These are phyloP conservation scores for Erythrophleum fordii DNA, from an alignment of 306 rosid species.

Conservation along the genomic window DNA sequence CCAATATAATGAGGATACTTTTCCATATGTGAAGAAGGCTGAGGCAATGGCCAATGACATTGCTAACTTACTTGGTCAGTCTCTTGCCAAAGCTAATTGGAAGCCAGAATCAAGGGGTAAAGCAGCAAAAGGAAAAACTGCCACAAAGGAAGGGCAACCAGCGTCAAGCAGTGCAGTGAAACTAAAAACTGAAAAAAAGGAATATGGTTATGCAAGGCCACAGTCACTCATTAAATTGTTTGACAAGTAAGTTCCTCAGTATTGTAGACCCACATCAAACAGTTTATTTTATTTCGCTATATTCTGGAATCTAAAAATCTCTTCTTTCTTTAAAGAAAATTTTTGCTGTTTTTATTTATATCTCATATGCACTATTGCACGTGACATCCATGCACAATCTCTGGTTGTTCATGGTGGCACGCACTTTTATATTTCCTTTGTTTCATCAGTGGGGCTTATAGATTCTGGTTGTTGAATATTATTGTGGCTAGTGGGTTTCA, in stretches of 20 bases:
- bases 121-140: constrained; percentile 52
- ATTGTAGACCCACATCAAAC: constrained; percentile 16
- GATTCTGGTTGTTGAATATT: not conserved
- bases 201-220: constrained; percentile 55
- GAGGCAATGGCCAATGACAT: constrained; percentile 78
- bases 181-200: constrained; percentile 49
- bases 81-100: constrained; percentile 82
- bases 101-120: constrained; percentile 72
- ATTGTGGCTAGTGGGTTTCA: not conserved
- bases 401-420: constrained; percentile 9
- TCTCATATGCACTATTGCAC: not conserved
- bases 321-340: not conserved
- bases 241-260: constrained; percentile 53
- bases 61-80: constrained; percentile 68
- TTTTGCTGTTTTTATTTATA: not conserved
- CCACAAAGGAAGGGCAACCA: constrained; percentile 42
- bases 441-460: constrained; percentile 5
- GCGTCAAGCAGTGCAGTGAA: constrained; percentile 17
- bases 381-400: not conserved
- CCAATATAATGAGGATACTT: constrained; percentile 71
- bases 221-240: constrained; percentile 49
- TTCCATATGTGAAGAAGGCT: constrained; percentile 77
- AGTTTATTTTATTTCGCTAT: constrained; percentile 26
- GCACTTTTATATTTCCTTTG: constrained; percentile 5
- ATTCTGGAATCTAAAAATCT: not conserved